Evolutionary conservation across 2,329 filamentous ascomycete genomes (phyloP).

Genomic region (Hypocreales sp.): DNA sequence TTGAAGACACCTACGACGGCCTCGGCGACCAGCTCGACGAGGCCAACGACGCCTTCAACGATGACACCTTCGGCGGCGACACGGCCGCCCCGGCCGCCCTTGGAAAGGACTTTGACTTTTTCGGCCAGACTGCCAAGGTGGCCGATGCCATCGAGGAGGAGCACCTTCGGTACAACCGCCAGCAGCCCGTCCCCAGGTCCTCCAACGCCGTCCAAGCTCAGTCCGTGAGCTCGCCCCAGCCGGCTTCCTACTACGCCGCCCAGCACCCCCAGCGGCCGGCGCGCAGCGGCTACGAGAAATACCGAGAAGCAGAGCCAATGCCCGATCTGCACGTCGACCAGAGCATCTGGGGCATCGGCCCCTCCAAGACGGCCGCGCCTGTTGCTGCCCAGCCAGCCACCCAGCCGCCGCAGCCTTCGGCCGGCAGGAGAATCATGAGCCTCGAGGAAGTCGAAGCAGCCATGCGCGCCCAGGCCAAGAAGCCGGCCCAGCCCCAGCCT

Average conservation of each 20-base stretch:
- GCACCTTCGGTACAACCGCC: constrained; percentile 66
- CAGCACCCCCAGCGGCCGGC: constrained; percentile 39
- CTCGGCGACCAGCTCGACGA: constrained; percentile 84
- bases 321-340: constrained; percentile 87
- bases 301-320: constrained; percentile 68
- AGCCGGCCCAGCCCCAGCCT: constrained; percentile 20
- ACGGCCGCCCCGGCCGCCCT: constrained; percentile 32
- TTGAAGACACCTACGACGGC: constrained; percentile 95
- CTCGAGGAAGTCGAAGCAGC: constrained; percentile 93
- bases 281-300: constrained; percentile 81
- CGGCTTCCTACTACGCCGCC: constrained; percentile 18
- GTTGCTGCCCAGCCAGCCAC: constrained; percentile 11
- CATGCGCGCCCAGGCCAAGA: constrained; percentile 58
- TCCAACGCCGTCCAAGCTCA: constrained; percentile 17
- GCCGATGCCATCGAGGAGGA: constrained; percentile 80
- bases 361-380: constrained; percentile 26
- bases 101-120: constrained; percentile 95
- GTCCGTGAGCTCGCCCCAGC: constrained; percentile 13
- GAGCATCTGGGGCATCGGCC: constrained; percentile 74
- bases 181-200: constrained; percentile 45
- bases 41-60: constrained; percentile 85
- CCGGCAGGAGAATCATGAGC: constrained; percentile 71
- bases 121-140: constrained; percentile 79
- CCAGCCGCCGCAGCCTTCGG: constrained; percentile 10
- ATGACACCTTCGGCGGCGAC: constrained; percentile 67